Conservation (phyloP, 176 grass and related monocot genomes). For the Tillandsia leiboldiana region DNA sequence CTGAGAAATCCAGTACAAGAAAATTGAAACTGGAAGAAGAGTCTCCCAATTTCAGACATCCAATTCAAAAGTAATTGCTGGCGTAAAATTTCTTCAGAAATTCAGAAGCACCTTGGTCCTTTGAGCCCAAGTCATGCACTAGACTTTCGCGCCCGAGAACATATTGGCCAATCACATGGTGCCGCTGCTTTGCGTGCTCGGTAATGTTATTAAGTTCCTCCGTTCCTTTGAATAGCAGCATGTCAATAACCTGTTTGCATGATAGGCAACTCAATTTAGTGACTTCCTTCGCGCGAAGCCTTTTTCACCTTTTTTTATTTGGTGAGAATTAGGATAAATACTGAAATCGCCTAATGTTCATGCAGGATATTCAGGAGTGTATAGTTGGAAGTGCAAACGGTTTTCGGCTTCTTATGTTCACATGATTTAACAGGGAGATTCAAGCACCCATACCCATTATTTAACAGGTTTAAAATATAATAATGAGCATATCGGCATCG, state of each 20-base stretch:
- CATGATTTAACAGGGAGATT: no score
- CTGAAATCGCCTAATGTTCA: no score
- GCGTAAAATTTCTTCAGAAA: slow-evolving; percentile 89
- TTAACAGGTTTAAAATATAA: no score
- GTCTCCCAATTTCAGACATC: neutral
- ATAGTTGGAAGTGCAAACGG: no score
- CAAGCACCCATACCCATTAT: no score
- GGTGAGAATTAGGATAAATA: no score
- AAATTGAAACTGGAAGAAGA: neutral
- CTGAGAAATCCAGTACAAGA: neutral
- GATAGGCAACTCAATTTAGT: slow-evolving; percentile 1
- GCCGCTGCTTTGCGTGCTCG: slow-evolving; percentile 84
- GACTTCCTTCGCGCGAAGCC: neutral
- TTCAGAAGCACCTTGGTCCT: slow-evolving; percentile 49
- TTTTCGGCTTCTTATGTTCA: no score
- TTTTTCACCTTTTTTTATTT: neutral
- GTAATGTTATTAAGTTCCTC: slow-evolving; percentile 82
- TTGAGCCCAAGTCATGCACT: slow-evolving; percentile 37
- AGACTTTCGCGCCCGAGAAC: slow-evolving; percentile 50
- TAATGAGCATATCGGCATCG: no score
- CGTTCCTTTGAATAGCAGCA: slow-evolving; percentile 79
- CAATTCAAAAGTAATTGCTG: slow-evolving; percentile 66
- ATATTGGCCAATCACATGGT: slow-evolving; percentile 87
- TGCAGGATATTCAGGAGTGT: no score
- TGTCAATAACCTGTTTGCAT: slow-evolving; percentile 66